Evolutionary conservation across 2,329 filamentous ascomycete genomes (phyloP).

Genomic region (Sporothrix curviconia): DNA sequence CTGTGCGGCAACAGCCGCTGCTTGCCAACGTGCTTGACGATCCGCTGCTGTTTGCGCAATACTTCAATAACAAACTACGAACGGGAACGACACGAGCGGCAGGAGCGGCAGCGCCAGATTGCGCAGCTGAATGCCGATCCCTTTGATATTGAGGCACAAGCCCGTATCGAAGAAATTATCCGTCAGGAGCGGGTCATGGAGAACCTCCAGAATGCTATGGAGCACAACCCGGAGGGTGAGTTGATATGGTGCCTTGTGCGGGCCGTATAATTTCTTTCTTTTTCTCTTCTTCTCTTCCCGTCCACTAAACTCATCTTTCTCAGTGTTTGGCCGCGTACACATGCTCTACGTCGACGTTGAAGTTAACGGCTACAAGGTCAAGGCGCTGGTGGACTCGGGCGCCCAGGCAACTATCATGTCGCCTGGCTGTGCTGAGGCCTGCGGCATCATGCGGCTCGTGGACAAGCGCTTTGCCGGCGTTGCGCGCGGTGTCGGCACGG

Average conservation of each 20-base stretch:
- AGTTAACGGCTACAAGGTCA: slow-evolving; percentile 87
- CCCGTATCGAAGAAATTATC: slow-evolving; percentile 94
- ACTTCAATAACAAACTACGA: slow-evolving; percentile 62
- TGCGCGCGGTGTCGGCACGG: slow-evolving; percentile 88
- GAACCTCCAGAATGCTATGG: slow-evolving; percentile 93
- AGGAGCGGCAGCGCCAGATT: slow-evolving; percentile 75
- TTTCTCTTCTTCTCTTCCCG: too few species aligned
- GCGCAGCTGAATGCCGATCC: slow-evolving; percentile 84
- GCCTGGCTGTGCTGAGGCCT: slow-evolving; percentile 80
- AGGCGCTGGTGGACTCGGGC: slow-evolving; percentile 94
- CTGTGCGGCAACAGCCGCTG: slow-evolving; percentile 66
- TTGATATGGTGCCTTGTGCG: too few species aligned
- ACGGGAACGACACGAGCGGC: slow-evolving; percentile 64
- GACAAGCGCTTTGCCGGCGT: slow-evolving; percentile 89
- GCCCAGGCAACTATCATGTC: slow-evolving; percentile 99
- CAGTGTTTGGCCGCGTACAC: slow-evolving; percentile 89
- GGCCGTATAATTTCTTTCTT: neutral
- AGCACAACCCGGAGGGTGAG: slow-evolving; percentile 92
- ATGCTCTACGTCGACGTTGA: slow-evolving; percentile 96
- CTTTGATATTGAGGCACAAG: slow-evolving; percentile 87
- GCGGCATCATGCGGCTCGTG: slow-evolving; percentile 92
- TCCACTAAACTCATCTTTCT: neutral
- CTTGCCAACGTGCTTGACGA: slow-evolving; percentile 72
- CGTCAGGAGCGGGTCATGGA: slow-evolving; percentile 89
- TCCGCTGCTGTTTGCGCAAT: slow-evolving; percentile 65